Evolutionary conservation across 306 rosid species (phyloP), one percentile per base, ranked within the genome.

Genomic region (Rosa rugosa): DNA sequence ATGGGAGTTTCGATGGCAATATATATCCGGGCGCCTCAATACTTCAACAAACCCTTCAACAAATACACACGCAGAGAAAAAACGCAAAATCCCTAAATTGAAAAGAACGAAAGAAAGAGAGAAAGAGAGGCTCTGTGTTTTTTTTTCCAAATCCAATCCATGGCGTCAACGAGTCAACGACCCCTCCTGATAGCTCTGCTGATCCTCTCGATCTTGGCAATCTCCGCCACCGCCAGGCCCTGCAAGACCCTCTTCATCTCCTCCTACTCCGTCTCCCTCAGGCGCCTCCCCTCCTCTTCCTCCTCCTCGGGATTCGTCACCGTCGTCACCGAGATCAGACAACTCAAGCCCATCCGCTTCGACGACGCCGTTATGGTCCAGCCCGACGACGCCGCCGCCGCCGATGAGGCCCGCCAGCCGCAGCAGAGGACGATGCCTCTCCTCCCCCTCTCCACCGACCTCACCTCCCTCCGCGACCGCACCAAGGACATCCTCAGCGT

Each of bases 401-500:
- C 3, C 54, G 66, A 75, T 8, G 71, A 18, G n/a, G 27, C 66
- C 51, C 75, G 41, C 27, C 8, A 4, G 17, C 53, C 73, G 45
- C 69, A 47, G 23, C 75, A 65, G 31, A 36, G 57, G n/a, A 14
- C 34, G 69, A 47, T 65, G 31, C 41, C 80, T 31, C 44, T 62
- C 42, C 63, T 68, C 23, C 70, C 44, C 27, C 67, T 54, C 23
- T 68, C 89, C 50, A 83, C 85, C 72, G 97, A 90, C 60, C 90
- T 88, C 80, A 77, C 81, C 82, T 95, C 99, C 31, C 92, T 95
- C 53, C 96, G 98, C 65, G 94, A 91, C 49, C 98, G 99, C 76
- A 86, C 98, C 81, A 87, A 86, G 85, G 99, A 95, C 81, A 92
- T 95, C 72, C 89, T 92, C 71, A 95, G 94, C 85, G 94, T 95